Evolutionary conservation across 495 filamentous ascomycete genomes (phyloP).

Genomic region (Podospora pseudocomata): DNA sequence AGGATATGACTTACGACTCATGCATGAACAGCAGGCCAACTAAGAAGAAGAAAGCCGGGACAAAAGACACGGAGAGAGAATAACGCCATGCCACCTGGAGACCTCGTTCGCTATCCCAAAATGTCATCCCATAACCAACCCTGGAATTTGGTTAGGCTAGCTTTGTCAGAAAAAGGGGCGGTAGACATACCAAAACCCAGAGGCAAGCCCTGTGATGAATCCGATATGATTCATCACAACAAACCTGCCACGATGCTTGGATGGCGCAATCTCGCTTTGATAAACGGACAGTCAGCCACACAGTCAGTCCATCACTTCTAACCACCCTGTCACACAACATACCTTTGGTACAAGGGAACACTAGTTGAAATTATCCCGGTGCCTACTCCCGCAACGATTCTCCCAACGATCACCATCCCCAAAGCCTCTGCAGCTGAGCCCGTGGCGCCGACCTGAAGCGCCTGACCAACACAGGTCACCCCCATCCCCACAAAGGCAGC

Average conservation of each 20-base stretch:
- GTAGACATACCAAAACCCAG: conserved; percentile 49
- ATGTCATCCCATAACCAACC: conserved; percentile 45
- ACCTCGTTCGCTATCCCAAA: conserved; percentile 35
- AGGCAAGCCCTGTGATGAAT: conserved; percentile 49
- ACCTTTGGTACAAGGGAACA: conserved; percentile 58
- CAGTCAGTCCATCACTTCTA: background rate
- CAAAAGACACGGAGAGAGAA: conserved; percentile 42
- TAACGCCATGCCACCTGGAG: conserved; percentile 43
- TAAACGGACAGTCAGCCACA: background rate
- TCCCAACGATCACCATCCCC: conserved; percentile 51
- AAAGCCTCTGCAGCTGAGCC: conserved; percentile 37
- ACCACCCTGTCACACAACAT: background rate
- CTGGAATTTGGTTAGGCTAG: conserved; percentile 22
- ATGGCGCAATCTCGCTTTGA: conserved; percentile 53
- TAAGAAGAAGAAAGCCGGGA: conserved; percentile 45
- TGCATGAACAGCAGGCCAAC: conserved; percentile 46
- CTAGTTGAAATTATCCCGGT: conserved; percentile 52
- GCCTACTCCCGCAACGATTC: conserved; percentile 51
- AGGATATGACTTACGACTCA: conserved; percentile 42
- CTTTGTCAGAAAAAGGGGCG: background rate
- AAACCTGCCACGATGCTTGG: conserved; percentile 48
- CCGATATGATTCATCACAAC: conserved; percentile 58
- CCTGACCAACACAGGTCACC: conserved; percentile 45
- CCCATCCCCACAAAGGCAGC: conserved; percentile 46
- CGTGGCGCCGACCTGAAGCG: conserved; percentile 41